Evolutionary conservation across 1,139 yeast species (phyloP).

Genomic region (Nakaseomyces bracarensis): DNA sequence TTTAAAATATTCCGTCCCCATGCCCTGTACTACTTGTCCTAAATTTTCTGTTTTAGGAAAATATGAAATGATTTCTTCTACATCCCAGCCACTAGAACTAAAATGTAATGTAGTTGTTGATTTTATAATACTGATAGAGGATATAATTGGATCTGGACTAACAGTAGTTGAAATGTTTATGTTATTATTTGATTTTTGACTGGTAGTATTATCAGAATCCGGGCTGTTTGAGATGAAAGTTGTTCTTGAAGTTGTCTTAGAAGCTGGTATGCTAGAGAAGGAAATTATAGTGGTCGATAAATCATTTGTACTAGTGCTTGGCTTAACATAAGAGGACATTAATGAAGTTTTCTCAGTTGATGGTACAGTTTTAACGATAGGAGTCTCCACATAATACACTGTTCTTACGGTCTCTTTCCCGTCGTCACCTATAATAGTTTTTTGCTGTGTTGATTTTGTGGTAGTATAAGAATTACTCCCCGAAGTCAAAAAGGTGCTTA

Average conservation of each 20-base stretch:
- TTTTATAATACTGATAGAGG: background rate
- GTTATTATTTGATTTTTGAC: too few relatives aligned
- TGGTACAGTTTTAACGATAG: background rate
- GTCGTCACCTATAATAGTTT: background rate
- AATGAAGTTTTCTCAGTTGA: background rate
- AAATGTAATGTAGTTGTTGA: background rate
- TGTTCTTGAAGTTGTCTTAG: too few relatives aligned
- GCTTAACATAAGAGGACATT: background rate
- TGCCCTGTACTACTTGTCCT: background rate
- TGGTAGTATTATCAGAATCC: too few relatives aligned
- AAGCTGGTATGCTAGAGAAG: background rate
- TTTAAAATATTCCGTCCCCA: background rate
- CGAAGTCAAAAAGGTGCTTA: background rate
- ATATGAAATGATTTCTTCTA: background rate
- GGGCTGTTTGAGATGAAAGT: too few relatives aligned
- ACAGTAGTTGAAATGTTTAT: background rate
- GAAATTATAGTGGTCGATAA: background rate
- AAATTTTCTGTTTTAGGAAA: background rate
- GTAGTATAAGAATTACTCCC: background rate
- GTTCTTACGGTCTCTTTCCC: conserved; percentile 1
- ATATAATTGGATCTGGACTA: background rate
- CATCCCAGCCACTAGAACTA: conserved; percentile 1
- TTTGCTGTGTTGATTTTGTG: background rate
- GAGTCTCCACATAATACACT: background rate
- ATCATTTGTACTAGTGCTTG: background rate